A percentile compares a stretch with the other conserved stretches of the same genome.
phyloP scores from a whole-genome alignment of 352 stramenopile genomes.

The Globisporangium lucens region DNA sequence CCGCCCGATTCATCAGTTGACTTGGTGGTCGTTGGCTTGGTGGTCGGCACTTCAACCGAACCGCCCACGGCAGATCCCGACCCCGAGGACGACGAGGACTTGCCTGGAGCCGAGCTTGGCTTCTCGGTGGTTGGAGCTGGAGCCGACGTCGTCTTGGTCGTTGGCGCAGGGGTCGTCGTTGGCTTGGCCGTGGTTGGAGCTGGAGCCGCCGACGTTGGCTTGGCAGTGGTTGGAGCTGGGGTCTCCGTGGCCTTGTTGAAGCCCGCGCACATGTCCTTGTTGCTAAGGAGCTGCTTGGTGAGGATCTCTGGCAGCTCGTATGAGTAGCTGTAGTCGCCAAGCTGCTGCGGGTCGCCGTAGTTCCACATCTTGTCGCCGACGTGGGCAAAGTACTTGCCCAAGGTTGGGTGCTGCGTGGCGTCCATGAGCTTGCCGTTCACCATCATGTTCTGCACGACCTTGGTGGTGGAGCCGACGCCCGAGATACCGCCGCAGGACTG shows the following conservation, averaged over 20 bases:
- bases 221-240: constrained; percentile 27
- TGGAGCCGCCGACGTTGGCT: constrained; percentile 20
- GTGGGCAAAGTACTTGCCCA: constrained; percentile 59
- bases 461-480: constrained; percentile 36
- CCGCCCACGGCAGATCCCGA: constrained; percentile 6
- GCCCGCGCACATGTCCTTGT: constrained; percentile 58
- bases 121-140: background rate
- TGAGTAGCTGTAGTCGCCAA: constrained; percentile 68
- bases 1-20: constrained; percentile 1
- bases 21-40: constrained; percentile 9
- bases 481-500: constrained; percentile 44
- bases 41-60: constrained; percentile 7
- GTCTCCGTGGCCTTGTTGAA: constrained; percentile 25
- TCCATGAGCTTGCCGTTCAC: constrained; percentile 46
- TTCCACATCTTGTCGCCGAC: constrained; percentile 55
- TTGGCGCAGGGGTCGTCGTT: constrained; percentile 3
- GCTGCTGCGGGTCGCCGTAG: constrained; percentile 53
- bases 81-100: constrained; percentile 2
- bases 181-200: constrained; percentile 32
- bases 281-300: constrained; percentile 57
- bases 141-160: constrained; percentile 1
- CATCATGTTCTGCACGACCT: constrained; percentile 36
- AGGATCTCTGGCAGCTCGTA: constrained; percentile 61
- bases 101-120: background rate
- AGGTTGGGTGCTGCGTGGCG: constrained; percentile 47